Conservation (phyloP, 192 early-diverging fungal species). For the Dispira simplex region DNA sequence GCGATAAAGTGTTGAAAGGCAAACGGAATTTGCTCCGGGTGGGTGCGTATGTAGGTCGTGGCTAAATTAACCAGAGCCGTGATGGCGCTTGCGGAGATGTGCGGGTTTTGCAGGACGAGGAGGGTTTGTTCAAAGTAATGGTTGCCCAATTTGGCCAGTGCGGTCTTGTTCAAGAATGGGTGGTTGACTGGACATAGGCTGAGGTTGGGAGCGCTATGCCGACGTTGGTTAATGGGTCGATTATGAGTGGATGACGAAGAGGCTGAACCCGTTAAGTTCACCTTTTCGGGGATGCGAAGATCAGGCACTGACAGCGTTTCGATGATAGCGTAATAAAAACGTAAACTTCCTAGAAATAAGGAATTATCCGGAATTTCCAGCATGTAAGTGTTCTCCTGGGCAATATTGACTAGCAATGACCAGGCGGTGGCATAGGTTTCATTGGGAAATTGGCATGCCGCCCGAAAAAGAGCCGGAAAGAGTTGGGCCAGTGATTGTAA, state of each 20-base stretch:
- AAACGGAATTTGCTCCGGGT: background rate
- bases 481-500: background rate
- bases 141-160: background rate
- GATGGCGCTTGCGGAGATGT: background rate
- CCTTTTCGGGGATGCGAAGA: conserved; percentile 1
- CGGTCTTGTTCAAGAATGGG: background rate
- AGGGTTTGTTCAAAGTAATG: conserved; percentile 7
- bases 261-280: background rate
- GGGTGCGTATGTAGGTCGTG: background rate
- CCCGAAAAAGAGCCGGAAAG: background rate
- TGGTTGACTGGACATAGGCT: background rate
- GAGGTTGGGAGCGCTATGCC: background rate
- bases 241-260: conserved; percentile 1
- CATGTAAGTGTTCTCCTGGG: background rate
- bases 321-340: background rate
- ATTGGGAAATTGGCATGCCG: background rate
- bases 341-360: conserved; percentile 5
- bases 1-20: conserved; percentile 2
- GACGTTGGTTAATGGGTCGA: conserved; percentile 5
- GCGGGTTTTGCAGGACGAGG: conserved; percentile 5
- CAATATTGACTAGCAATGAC: background rate
- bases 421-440: background rate
- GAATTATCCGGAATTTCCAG: conserved; percentile 6
- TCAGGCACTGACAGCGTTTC: conserved; percentile 5
- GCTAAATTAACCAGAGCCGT: background rate